Base-by-base conservation (phyloP, 2,329 filamentous ascomycete species). In the Fusarium guadeloupense region DNA sequence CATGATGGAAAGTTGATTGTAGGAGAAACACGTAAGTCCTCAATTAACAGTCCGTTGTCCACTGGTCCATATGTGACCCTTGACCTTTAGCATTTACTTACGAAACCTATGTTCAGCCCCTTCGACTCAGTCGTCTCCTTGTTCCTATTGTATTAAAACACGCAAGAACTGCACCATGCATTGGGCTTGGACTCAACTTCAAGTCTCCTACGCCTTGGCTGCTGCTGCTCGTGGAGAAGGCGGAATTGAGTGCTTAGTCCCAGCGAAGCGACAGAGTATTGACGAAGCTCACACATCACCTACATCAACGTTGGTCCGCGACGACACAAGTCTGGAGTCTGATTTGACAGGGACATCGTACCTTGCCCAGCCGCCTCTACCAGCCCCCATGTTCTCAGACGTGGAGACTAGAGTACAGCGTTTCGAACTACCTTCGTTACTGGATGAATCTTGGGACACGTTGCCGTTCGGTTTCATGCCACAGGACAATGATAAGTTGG, bases 131-230 rank as follows among this genome's bases (percentile, higher is more conserved):
- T 40, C 25, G 3, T 44, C 45, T 1, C 60, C 71, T 39, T 74
- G 72, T 41, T 69, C 71, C 0, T 74, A 74, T 13, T 74, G 72
- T 25, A 47, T 55, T 6, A 71, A 66, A 48, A 74, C 72, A 14
- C 64, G 68, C 7, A 74, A 74, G 38, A 58, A 54, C 9, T 74
- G 72, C 13, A 69, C 71, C 2, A 50, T 71, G 33, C 64, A 72
- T 6, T 58, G 65, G 20, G 50, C 67, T 9, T 73, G 71, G 72
- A 66, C 52, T 2, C 34, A 43, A 28, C 19, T 59, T 23, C 21
- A 58, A 23, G 41, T 58, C 8, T 58, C 53, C 2, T 44, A 52
- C 13, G 54, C 54, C 2, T 16, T 58, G 1, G 53, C 44, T 6
- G 54, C 53, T 5, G 54, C 54, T 5, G 28, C 54, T 5, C 53